phyloP scores from a whole-genome alignment of 1,139 yeast genomes.

The Geotrichum restrictum region DNA sequence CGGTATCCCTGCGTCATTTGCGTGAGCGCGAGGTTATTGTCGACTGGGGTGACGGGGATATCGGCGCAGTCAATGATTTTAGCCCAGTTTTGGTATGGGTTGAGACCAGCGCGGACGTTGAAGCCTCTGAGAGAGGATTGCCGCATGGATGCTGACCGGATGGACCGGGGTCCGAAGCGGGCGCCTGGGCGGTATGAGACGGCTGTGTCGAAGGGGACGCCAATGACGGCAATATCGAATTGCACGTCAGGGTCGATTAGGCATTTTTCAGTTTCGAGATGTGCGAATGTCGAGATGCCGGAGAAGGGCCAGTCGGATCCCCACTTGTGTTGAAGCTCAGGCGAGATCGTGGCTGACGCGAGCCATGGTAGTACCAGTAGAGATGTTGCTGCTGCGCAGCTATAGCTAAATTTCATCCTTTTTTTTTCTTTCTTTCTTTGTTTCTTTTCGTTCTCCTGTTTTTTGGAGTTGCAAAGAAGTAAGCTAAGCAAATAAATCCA shows the following conservation, averaged over 20 bases:
- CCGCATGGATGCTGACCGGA: conserved; percentile 68
- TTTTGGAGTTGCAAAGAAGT: too few species aligned
- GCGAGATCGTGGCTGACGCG: conserved; percentile 9
- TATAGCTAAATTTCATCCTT: not conserved
- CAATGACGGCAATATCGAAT: conserved; percentile 66
- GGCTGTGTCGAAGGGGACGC: conserved; percentile 78
- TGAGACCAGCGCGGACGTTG: conserved; percentile 60
- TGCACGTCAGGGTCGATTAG: conserved; percentile 46
- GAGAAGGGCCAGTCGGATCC: conserved; percentile 33
- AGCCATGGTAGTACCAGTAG: conserved; percentile 11
- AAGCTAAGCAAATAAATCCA: too few species aligned
- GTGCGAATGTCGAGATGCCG: conserved; percentile 73
- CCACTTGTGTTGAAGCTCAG: conserved; percentile 26
- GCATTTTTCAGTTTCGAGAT: conserved; percentile 57
- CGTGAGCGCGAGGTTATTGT: conserved; percentile 59
- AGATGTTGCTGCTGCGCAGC: not conserved
- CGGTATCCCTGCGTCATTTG: conserved; percentile 68
- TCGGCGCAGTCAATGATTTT: conserved; percentile 73
- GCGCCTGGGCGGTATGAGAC: conserved; percentile 73
- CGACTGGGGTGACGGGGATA: conserved; percentile 75
- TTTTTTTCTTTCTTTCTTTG: not conserved
- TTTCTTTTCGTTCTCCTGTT: too few species aligned
- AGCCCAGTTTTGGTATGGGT: conserved; percentile 69
- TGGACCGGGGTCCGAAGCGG: conserved; percentile 74
- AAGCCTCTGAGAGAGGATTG: conserved; percentile 64